Evolutionary conservation across 805 yeast species (phyloP), one percentile per base, ranked within the genome.

Genomic region (Yarrowia sp.): DNA sequence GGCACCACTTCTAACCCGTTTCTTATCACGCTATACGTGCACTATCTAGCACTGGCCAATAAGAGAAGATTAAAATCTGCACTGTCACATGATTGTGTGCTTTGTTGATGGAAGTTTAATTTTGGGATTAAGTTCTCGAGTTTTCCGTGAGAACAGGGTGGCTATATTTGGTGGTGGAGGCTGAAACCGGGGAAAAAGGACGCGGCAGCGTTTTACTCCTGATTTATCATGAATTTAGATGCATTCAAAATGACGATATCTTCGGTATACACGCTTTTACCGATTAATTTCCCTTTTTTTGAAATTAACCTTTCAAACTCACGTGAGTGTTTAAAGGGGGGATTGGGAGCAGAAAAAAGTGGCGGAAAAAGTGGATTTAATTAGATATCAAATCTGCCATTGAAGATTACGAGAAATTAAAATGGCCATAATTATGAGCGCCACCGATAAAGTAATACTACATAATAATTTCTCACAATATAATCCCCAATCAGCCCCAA

Each of bases 41-140:
- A 54, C 61, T 36, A 54, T 54, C 61, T 54, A 54, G 61, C 61
- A 54, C 61, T 36, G 61, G 35, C 61, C 61, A 54, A 54, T 54
- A 54, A 54, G 61, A 36, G 19, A 38, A 38, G 44, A 38, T 17
- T 26, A 54, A 54, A 54, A 54, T 54, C 61, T 54, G 61, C 61
- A 54, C 46, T 36, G 61, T 54, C 44, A 54, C 46, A 54, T 36
- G 46, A 54, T 54, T 54, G 46, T 54, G 46, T 54, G 61, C 54
- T 48, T 48, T 48, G 54, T 48, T 48, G 54, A 51, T 51, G 43
- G n/a, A 51, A 51, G 11, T 11, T 51, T 22, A 51, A 4, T 17
- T 4, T 10, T 10, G 16, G 14, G 14, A 14, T 36, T 36, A 28
- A 9, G 24, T 24, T 33, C 5, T 36, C 10, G 19, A 5, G 6